A percentile compares a stretch with the other conserved stretches of the same genome.
These are phyloP conservation scores for Colletotrichum nymphaeae DNA, from an alignment of 2,329 filamentous ascomycete species.

Conservation along the genomic window DNA sequence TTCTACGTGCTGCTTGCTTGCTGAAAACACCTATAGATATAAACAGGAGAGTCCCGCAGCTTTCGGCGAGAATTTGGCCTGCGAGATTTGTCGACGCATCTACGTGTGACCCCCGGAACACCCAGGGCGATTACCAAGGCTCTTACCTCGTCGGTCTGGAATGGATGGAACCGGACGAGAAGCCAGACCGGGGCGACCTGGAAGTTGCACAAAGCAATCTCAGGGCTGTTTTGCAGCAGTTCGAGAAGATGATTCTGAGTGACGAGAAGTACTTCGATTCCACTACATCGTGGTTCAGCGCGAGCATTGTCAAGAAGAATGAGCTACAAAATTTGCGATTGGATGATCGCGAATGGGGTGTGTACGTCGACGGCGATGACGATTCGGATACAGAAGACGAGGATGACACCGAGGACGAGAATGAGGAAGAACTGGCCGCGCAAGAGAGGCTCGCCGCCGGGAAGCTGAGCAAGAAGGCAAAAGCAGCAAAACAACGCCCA, in stretches of 20 bases:
- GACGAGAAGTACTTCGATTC: conserved; percentile 62
- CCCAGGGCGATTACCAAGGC: conserved; percentile 63
- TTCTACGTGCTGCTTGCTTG: not conserved
- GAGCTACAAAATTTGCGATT: conserved; percentile 56
- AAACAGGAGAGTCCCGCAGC: conserved; percentile 59
- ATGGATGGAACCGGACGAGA: conserved; percentile 41
- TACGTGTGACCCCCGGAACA: conserved; percentile 39
- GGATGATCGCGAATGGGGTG: conserved; percentile 62
- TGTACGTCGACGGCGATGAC: conserved; percentile 58
- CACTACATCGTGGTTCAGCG: conserved; percentile 60
- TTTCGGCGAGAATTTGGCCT: conserved; percentile 72
- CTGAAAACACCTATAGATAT: conserved; percentile 56
- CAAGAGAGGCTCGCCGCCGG: not conserved
- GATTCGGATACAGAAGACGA: conserved; percentile 50
- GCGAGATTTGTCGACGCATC: conserved; percentile 62
- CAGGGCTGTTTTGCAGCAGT: conserved; percentile 55
- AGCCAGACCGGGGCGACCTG: conserved; percentile 52
- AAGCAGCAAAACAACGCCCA: conserved; percentile 21
- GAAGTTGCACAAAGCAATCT: conserved; percentile 56
- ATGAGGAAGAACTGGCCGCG: conserved; percentile 28
- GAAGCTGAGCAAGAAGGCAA: conserved; percentile 36
- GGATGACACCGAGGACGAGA: conserved; percentile 38
- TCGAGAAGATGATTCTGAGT: conserved; percentile 58
- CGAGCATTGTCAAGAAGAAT: conserved; percentile 48
- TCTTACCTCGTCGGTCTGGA: conserved; percentile 72